Evolutionary conservation across 1,284 basidiomycete species (phyloP).

Genomic region (Coniferiporia sulphurascens): DNA sequence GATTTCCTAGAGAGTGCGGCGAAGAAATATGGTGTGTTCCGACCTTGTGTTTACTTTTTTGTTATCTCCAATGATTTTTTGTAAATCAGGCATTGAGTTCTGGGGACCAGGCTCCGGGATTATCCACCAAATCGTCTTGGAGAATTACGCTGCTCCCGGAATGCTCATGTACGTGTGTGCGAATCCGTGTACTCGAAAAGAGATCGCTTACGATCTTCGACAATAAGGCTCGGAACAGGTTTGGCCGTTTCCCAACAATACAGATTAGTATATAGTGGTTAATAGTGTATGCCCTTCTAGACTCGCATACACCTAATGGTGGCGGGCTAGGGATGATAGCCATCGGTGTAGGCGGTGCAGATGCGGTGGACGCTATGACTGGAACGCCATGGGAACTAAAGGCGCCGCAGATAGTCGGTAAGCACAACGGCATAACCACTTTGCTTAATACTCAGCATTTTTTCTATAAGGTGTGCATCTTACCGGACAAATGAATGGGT

Average conservation of each 20-base stretch:
- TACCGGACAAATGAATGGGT: slow-evolving; percentile 83
- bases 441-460: neutral
- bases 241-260: neutral
- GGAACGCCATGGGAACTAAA: slow-evolving; percentile 98
- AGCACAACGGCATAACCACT: slow-evolving; percentile 21
- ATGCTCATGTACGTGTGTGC: slow-evolving; percentile 65
- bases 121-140: slow-evolving; percentile 98
- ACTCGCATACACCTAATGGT: slow-evolving; percentile 98
- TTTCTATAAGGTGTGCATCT: slow-evolving; percentile 67
- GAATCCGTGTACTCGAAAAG: neutral
- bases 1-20: slow-evolving; percentile 96
- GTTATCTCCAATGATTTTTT: neutral
- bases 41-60: neutral
- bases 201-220: slow-evolving; percentile 18
- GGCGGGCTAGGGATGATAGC: slow-evolving; percentile 97
- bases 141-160: slow-evolving; percentile 92
- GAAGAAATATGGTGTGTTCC: slow-evolving; percentile 71
- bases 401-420: slow-evolving; percentile 85
- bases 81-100: slow-evolving; percentile 64
- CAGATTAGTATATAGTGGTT: neutral
- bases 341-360: slow-evolving; percentile 97
- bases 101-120: slow-evolving; percentile 96
- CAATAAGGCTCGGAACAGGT: slow-evolving; percentile 80
- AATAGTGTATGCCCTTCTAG: slow-evolving; percentile 40
- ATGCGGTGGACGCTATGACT: slow-evolving; percentile 98